These are phyloP conservation scores for Farysia itapuensis DNA, from an alignment of 1,284 basidiomycete species.

Conservation along the genomic window DNA sequence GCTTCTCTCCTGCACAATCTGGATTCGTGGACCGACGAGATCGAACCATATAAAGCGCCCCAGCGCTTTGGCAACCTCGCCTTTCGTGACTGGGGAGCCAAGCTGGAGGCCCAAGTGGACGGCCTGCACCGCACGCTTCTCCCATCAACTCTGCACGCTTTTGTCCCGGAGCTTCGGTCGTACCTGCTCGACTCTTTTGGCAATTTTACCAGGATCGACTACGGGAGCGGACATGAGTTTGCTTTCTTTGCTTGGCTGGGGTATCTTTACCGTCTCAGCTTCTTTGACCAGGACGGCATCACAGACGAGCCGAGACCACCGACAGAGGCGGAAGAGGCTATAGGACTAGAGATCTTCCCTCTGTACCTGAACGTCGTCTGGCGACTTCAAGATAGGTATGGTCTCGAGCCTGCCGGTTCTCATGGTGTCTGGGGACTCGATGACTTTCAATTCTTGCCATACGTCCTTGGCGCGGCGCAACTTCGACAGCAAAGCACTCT, in stretches of 20 bases:
- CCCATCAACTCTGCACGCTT: constrained; percentile 62
- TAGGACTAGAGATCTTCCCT: constrained; percentile 67
- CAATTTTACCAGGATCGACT: constrained; percentile 87
- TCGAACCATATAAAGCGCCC: constrained; percentile 75
- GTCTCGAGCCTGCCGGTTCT: constrained; percentile 90
- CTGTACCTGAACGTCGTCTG: constrained; percentile 82
- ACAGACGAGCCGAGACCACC: not conserved
- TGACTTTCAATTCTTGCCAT: constrained; percentile 87
- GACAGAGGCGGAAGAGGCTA: constrained; percentile 21
- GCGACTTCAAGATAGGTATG: constrained; percentile 83
- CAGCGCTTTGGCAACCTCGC: constrained; percentile 94
- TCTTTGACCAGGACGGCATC: constrained; percentile 10
- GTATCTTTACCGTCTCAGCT: constrained; percentile 37
- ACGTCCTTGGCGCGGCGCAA: constrained; percentile 89
- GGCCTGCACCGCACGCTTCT: constrained; percentile 61
- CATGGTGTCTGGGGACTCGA: constrained; percentile 97
- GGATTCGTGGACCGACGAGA: constrained; percentile 76
- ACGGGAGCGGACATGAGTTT: constrained; percentile 89
- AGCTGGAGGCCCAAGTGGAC: constrained; percentile 65
- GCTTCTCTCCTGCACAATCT: constrained; percentile 71
- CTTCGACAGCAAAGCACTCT: constrained; percentile 63
- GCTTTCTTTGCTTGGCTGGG: constrained; percentile 53
- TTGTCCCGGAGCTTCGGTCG: constrained; percentile 69
- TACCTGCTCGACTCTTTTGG: constrained; percentile 86
- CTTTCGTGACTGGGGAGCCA: constrained; percentile 82